Base-by-base conservation (phyloP, 768 basidiomycete species). In the Tylopilus felleus region DNA sequence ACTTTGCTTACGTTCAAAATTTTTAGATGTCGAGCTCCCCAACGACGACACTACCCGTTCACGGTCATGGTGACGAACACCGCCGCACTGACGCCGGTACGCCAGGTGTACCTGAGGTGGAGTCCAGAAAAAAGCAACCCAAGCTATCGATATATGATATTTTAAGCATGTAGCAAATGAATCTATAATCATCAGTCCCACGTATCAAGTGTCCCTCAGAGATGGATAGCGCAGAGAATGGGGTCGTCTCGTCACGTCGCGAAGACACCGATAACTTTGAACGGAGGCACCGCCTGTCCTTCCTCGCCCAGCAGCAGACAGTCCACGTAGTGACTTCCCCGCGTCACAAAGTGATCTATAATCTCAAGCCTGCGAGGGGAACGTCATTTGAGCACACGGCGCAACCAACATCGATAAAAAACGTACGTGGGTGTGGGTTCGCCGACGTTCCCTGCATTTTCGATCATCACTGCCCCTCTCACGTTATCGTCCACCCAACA, bases 401-500 rank as follows among this genome's bases (percentile, higher is more conserved):
- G n/a, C n/a, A n/a, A n/a, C n/a, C n/a, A 21, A 17, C 10, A 28
- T 17, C 13, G 12, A 39, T 40, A 29, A n/a, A 9, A 16, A n/a
- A 80, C 89, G 61, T 68, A 93, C 92, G 80, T 78, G 28, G 92
- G 80, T 49, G 77, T 80, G 1, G 82, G 71, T 51, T 83, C 82
- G 4, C 72, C 75, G 7, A 85, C 74, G 52, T 88, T 82, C 4
- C 78, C 90, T 2, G 82, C 83, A 65, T 98, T 95, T 69, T 85
- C 82, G 53, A 98, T 77, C 39, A 84, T 78, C 56, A 82, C 82
- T 27, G 84, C 86, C 5, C 97, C 96, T 0, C 63, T 72, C 58
- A 85, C 82, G 67, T 99, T 99, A 69, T 99, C 95, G 69, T 99
- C 97, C 29, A 99, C 97, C 96, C 96, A 98, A 69, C 97, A 98